Evolutionary conservation across 768 basidiomycete genomes (phyloP), one percentile per base, ranked within the genome.

Genomic region (Boletus barrowsii): DNA sequence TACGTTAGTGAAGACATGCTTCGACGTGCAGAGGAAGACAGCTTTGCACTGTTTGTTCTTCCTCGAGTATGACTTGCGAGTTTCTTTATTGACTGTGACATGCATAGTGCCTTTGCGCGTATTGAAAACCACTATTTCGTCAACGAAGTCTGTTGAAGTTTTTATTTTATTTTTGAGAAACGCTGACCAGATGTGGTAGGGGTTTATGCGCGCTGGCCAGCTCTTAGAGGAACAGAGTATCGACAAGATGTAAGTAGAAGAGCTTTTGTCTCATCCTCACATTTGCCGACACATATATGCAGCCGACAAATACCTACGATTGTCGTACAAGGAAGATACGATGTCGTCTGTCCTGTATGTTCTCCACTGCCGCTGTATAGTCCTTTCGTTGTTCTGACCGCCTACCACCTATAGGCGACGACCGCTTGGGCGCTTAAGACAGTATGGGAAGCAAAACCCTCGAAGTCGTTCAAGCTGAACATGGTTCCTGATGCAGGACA

Each of bases 51-150:
- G 90, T 90, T 63, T 42, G 79, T 73, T 18, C 24, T 29, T 40
- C 55, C 53, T 45, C 47, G 37, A 29, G 49, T 46, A 50, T 33
- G n/a, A 29, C 2, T 48, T 42, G 42, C 53, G 47, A 24, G 58
- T 53, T 45, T 22, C 24, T 39, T 42, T 49, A 13, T 53, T 55
- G 37, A 57, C 30, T 10, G n/a, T 50, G 35, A 32, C 43, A 37
- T 41, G 15, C 18, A 26, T 49, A 93, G 90, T 52, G 87, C 92
- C 0, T 94, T 93, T 68, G 89, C 92, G 18, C 76, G 84, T 36
- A 93, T 95, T 43, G 93, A 93, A 73, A 93, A 93, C 63, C 92
- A 95, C 63, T 96, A 89, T 69, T 95, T 95, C 63, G 74, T 94
- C 48, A 90, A 94, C 62, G 79, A 82, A 50, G 88, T 88, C 49